These are phyloP conservation scores for Suaeda aralocaspica DNA, from an alignment of 148 eudicot species.

Conservation along the genomic window DNA sequence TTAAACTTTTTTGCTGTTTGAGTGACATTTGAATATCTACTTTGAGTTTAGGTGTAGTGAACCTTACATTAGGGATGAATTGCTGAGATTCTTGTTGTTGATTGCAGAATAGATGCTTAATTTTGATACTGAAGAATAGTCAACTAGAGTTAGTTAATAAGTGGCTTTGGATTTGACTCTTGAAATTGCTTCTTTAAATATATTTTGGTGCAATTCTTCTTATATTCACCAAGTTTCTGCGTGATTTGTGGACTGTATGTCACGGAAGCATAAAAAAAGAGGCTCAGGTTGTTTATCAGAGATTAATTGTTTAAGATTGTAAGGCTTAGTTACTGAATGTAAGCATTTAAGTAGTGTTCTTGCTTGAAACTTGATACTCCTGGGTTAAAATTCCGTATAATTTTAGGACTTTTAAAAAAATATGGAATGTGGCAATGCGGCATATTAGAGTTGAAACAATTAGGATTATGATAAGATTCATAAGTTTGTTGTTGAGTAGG, in stretches of 20 bases:
- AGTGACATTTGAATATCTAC: not conserved
- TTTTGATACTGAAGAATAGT: no score
- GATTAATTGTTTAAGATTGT: no score
- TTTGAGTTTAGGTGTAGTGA: not conserved
- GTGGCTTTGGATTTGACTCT: not conserved
- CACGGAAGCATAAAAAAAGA: no score
- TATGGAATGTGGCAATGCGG: not conserved
- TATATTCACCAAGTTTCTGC: not conserved
- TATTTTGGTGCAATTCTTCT: not conserved
- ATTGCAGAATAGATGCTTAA: not conserved
- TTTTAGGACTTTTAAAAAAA: not conserved
- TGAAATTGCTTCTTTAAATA: not conserved
- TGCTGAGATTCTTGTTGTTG: not conserved
- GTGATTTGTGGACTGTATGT: no score
- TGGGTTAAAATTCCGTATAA: no score
- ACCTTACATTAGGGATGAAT: not conserved
- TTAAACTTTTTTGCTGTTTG: not conserved
- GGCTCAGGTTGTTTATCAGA: no score
- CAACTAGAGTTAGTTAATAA: no score
- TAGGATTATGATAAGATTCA: not conserved
- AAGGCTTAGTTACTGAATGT: no score
- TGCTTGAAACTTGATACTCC: no score
- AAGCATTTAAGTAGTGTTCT: no score
- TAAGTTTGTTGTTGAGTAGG: no score
- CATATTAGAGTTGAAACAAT: not conserved